A percentile compares a stretch with the other conserved stretches of the same genome.
Conservation (phyloP, 1,284 basidiomycete species). For the Agaricales sp. region DNA sequence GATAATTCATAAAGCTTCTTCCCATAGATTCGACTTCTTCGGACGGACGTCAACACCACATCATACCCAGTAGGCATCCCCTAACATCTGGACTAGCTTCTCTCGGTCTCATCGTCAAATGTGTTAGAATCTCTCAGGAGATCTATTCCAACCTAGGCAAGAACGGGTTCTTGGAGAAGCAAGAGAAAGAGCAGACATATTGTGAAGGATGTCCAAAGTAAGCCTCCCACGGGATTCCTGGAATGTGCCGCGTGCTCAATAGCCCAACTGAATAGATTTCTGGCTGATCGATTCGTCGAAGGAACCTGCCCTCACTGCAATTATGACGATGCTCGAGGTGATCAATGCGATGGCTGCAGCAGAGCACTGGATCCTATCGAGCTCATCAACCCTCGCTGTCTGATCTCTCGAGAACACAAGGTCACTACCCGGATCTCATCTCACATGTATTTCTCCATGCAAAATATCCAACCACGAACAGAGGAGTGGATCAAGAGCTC, state of each 20-base stretch:
- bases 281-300: slow-evolving; percentile 93
- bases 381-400: slow-evolving; percentile 91
- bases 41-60: slow-evolving; percentile 88
- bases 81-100: not conserved
- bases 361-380: slow-evolving; percentile 91
- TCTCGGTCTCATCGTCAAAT: slow-evolving; percentile 7
- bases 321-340: slow-evolving; percentile 91
- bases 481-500: slow-evolving; percentile 86
- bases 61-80: slow-evolving; percentile 71
- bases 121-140: slow-evolving; percentile 73
- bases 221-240: too few relatives aligned
- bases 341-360: slow-evolving; percentile 95
- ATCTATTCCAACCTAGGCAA: slow-evolving; percentile 79
- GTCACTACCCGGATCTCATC: slow-evolving; percentile 72
- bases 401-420: slow-evolving; percentile 74
- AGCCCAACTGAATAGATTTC: slow-evolving; percentile 45
- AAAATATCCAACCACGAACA: slow-evolving; percentile 73
- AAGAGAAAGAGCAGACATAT: slow-evolving; percentile 86
- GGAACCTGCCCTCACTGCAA: slow-evolving; percentile 88
- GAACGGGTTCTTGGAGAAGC: slow-evolving; percentile 68
- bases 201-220: slow-evolving; percentile 85
- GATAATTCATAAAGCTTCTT: slow-evolving; percentile 8
- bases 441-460: slow-evolving; percentile 92
- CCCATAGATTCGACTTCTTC: slow-evolving; percentile 87
- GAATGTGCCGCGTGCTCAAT: not conserved